Evolutionary conservation across 306 rosid species (phyloP).

Genomic region (Neltuma alba): DNA sequence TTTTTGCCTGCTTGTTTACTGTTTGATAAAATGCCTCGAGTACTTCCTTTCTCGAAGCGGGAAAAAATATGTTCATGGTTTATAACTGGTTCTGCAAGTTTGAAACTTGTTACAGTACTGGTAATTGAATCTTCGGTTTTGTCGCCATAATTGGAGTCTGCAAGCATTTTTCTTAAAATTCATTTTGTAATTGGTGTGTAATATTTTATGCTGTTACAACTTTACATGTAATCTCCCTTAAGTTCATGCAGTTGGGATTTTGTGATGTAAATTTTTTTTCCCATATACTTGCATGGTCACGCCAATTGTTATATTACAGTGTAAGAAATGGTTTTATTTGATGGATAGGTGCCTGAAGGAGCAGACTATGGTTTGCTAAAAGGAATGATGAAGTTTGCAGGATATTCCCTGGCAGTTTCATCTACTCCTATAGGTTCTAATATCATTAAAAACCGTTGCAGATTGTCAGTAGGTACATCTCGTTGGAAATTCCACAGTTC

Average conservation of each 20-base stretch:
- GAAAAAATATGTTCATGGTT: background rate
- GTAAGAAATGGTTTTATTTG: constrained; percentile 29
- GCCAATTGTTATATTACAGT: background rate
- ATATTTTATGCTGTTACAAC: background rate
- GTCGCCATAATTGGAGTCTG: background rate
- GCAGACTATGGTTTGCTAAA: too few relatives aligned
- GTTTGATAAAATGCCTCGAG: constrained; percentile 36
- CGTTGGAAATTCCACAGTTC: constrained; percentile 34
- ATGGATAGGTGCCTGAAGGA: too few relatives aligned
- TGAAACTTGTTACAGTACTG: background rate
- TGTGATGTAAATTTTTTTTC: background rate
- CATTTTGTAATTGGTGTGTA: background rate
- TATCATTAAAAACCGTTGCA: constrained; percentile 45
- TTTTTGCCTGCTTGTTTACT: constrained; percentile 14
- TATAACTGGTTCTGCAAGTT: background rate
- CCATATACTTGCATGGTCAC: background rate
- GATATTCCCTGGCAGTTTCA: too few relatives aligned
- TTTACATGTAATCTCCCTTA: background rate
- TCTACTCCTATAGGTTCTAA: too few relatives aligned
- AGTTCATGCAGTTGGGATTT: background rate
- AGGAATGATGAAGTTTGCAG: too few relatives aligned
- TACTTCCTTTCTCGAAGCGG: background rate
- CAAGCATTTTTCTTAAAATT: background rate
- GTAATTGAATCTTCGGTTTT: background rate
- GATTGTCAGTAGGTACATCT: constrained; percentile 41